Evolutionary conservation across 1,139 yeast species (phyloP).

Genomic region (Taphrina sp.): DNA sequence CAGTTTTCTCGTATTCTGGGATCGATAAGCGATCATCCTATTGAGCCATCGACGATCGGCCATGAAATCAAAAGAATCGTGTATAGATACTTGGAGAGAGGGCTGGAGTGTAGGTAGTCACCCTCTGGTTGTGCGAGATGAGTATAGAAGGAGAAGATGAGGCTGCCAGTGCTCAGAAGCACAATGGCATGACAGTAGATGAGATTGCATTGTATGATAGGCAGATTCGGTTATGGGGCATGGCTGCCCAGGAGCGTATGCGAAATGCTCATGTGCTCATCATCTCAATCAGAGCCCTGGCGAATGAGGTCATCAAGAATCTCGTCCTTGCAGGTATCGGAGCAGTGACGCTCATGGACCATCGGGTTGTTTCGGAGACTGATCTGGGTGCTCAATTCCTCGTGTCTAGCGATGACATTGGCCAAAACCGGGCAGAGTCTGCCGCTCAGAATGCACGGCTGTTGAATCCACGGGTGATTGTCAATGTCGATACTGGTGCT

Average conservation of each 20-base stretch:
- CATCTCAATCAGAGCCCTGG: constrained; percentile 67
- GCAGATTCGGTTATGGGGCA: constrained; percentile 94
- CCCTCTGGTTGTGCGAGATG: too few species aligned
- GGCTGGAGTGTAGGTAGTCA: too few species aligned
- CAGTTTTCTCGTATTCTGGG: too few species aligned
- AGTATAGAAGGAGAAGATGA: too few species aligned
- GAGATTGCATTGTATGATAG: constrained; percentile 92
- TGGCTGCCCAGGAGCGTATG: constrained; percentile 82
- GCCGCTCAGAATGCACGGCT: constrained; percentile 59
- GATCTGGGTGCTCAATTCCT: constrained; percentile 82
- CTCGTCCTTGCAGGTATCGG: constrained; percentile 88
- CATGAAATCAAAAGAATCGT: too few species aligned
- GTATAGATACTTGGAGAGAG: too few species aligned
- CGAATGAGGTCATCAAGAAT: constrained; percentile 79
- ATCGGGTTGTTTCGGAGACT: constrained; percentile 53
- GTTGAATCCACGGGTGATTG: constrained; percentile 72
- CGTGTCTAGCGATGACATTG: constrained; percentile 53
- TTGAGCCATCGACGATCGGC: too few species aligned
- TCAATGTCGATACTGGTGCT: constrained; percentile 46
- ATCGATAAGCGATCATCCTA: too few species aligned
- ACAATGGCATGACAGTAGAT: constrained; percentile 47
- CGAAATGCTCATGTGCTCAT: constrained; percentile 69
- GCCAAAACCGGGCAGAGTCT: constrained; percentile 53
- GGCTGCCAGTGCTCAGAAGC: too few species aligned
- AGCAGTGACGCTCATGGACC: constrained; percentile 67